Percentiles rank a stretch among this genome's conserved stretches.
Evolutionary conservation across 768 basidiomycete species (phyloP).

Genomic region (Scleroderma citrinum): DNA sequence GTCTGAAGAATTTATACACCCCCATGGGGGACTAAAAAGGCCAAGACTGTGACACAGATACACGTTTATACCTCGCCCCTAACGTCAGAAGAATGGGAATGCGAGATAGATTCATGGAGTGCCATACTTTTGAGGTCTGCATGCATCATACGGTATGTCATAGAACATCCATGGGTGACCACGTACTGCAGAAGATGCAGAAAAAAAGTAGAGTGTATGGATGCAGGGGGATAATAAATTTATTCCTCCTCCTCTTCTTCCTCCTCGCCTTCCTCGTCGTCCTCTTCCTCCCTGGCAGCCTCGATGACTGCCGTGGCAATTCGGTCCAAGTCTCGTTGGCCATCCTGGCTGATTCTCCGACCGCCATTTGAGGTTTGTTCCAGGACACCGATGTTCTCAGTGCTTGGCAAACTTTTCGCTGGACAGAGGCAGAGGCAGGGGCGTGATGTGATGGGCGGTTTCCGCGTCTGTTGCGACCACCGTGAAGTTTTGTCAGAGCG

Average conservation of each 20-base stretch:
- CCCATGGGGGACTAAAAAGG: too few species aligned
- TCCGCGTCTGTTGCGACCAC: conserved; percentile 91
- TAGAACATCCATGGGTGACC: conserved; percentile 17
- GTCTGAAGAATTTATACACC: too few species aligned
- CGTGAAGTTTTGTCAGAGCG: conserved; percentile 92
- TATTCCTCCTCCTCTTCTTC: conserved; percentile 44
- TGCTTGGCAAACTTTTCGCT: conserved; percentile 94
- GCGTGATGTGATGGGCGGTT: conserved; percentile 96
- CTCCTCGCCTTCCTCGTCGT: conserved; percentile 70
- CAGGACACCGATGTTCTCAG: conserved; percentile 97
- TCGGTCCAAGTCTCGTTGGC: conserved; percentile 91
- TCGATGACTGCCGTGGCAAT: conserved; percentile 89
- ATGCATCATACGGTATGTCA: conserved; percentile 39
- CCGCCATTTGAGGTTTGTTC: conserved; percentile 93
- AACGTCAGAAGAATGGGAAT: not conserved
- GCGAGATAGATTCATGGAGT: conserved; percentile 7
- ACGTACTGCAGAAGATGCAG: conserved; percentile 17
- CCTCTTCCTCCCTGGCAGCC: conserved; percentile 65
- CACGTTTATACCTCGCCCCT: too few species aligned
- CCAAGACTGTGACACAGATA: too few species aligned
- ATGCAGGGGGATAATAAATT: conserved; percentile 13
- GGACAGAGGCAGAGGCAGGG: conserved; percentile 78
- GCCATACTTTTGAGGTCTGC: conserved; percentile 27
- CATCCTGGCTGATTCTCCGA: conserved; percentile 93
- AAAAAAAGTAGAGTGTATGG: conserved; percentile 12